These are phyloP conservation scores for Primulina tabacum DNA, from an alignment of 257 asterid genomes.

Conservation along the genomic window DNA sequence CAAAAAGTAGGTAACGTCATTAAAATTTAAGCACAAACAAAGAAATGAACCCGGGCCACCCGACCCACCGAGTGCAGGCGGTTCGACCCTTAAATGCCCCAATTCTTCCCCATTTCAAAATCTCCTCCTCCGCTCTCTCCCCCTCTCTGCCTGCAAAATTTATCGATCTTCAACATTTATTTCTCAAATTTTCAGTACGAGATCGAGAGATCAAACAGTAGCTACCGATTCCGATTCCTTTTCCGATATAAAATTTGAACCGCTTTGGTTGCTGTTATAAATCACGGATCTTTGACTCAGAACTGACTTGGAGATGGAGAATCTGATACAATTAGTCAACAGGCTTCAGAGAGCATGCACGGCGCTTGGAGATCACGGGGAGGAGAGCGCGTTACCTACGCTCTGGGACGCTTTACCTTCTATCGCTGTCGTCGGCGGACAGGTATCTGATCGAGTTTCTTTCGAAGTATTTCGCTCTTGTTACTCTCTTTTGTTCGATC, in stretches of 20 bases:
- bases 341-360: conserved; percentile 94
- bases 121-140: neutral
- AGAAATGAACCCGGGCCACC: neutral
- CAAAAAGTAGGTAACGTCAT: neutral
- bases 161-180: conserved; percentile 16
- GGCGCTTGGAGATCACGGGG: conserved; percentile 93
- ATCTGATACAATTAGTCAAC: conserved; percentile 75
- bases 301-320: conserved; percentile 64
- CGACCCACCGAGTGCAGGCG: conserved; percentile 35
- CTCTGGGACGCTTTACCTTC: conserved; percentile 97
- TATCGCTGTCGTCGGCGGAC: conserved; percentile 96
- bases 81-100: conserved; percentile 25
- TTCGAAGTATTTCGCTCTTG: neutral
- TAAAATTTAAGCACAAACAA: too few relatives aligned
- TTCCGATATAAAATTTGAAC: conserved; percentile 4
- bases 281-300: conserved; percentile 32
- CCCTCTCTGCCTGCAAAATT: neutral
- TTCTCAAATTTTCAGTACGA: conserved; percentile 2
- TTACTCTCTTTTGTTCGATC: conserved; percentile 22
- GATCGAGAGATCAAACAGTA: conserved; percentile 30
- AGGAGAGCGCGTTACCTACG: conserved; percentile 82
- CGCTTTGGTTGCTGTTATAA: conserved; percentile 31
- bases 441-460: conserved; percentile 41
- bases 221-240: conserved; percentile 8
- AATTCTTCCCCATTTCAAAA: neutral